Conservation (phyloP, 306 rosid genomes). For the Cucumis sativus region Cucumber_9930_V3 NC_026659.2:30019001-30019500, state of each 20-base stretch:
- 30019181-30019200: neutral
- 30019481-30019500: too few relatives aligned
- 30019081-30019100: constrained; percentile 6
- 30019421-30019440: neutral
- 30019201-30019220: neutral
- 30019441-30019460: neutral
- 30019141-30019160: neutral
- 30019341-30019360: neutral
- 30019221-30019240: too few relatives aligned
- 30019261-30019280: neutral
- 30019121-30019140: neutral
- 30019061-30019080: neutral
- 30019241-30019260: neutral
- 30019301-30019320: neutral
- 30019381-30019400: neutral
- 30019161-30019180: constrained; percentile 3
- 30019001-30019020: too few relatives aligned
- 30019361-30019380: neutral
- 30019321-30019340: neutral
- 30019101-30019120: neutral
- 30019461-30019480: neutral
- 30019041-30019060: neutral
- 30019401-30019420: neutral
- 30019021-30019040: neutral
- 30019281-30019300: neutral